Conservation (phyloP, 345 rosid genomes). For the Diplotaxis tenuifolia region DNA sequence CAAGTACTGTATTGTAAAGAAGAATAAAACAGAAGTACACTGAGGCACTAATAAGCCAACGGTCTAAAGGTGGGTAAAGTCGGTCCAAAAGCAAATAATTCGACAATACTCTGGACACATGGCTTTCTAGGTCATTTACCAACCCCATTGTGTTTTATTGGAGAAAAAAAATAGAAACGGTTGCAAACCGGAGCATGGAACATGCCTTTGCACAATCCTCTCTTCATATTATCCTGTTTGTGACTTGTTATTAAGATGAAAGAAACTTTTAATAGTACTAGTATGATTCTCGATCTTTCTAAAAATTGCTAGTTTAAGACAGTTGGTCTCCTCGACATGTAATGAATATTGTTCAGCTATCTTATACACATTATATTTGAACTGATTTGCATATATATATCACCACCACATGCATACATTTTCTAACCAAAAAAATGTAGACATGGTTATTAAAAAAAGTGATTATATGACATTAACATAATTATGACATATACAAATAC, state of each 20-base stretch:
- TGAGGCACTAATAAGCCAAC: conserved; percentile 10
- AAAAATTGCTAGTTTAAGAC: not conserved
- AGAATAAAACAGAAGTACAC: conserved; percentile 9
- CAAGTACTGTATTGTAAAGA: too few relatives aligned
- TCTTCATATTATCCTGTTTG: not conserved
- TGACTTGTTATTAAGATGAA: not conserved
- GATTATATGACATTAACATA: too few relatives aligned
- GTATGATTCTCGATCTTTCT: not conserved
- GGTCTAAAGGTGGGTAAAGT: conserved; percentile 31
- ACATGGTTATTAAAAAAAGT: too few relatives aligned
- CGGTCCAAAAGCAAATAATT: conserved; percentile 35
- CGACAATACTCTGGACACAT: conserved; percentile 31
- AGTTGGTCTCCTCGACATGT: not conserved
- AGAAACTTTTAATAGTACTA: not conserved
- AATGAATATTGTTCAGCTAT: not conserved
- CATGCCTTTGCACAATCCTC: conserved; percentile 3
- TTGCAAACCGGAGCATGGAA: not conserved
- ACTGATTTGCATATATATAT: too few relatives aligned
- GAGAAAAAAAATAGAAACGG: not conserved
- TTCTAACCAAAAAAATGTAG: too few relatives aligned
- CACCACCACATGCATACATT: too few relatives aligned
- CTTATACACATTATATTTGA: too few relatives aligned
- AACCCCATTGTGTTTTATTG: conserved; percentile 21
- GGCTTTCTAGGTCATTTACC: conserved; percentile 19
- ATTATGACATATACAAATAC: too few relatives aligned